Evolutionary conservation across 2,329 filamentous ascomycete species (phyloP).

Genomic region (Neonectria faginata): DNA sequence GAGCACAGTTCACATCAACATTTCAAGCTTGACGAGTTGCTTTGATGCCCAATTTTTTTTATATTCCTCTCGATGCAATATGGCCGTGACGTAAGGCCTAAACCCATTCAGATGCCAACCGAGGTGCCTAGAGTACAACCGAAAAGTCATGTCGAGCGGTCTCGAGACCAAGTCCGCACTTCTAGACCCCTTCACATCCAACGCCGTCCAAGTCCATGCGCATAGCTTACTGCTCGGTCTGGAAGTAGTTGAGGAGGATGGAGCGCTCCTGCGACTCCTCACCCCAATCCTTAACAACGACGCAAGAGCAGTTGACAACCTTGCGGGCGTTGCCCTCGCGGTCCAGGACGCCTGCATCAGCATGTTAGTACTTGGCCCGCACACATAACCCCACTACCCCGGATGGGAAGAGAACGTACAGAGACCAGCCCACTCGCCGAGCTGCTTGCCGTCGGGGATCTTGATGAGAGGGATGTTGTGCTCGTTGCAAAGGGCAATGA

Average conservation of each 20-base stretch:
- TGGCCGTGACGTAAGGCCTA: conserved; percentile 50
- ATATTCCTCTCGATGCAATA: conserved; percentile 55
- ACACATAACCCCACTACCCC: conserved; percentile 5
- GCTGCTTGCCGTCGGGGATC: conserved; percentile 99
- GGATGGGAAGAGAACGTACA: conserved; percentile 73
- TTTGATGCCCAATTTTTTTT: conserved; percentile 53
- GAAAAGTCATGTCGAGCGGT: conserved; percentile 52
- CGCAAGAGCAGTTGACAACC: conserved; percentile 99
- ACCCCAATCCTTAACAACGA: conserved; percentile 99
- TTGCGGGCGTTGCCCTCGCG: conserved; percentile 99
- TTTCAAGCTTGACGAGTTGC: conserved; percentile 32
- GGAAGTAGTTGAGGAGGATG: conserved; percentile 99
- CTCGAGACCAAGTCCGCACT: conserved; percentile 50
- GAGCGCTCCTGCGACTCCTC: conserved; percentile 99
- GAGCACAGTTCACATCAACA: background rate
- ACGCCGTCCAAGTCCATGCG: conserved; percentile 44
- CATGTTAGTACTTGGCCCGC: conserved; percentile 47
- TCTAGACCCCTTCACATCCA: conserved; percentile 56
- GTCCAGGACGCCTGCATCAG: conserved; percentile 85
- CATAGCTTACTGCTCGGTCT: conserved; percentile 77
- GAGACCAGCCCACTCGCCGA: conserved; percentile 99
- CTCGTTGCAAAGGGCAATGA: conserved; percentile 98
- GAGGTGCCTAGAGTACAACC: conserved; percentile 62
- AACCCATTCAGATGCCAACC: conserved; percentile 59
- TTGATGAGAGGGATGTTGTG: conserved; percentile 99